Conservation (phyloP, 73 alveolate genomes). For the Paramecium octaurelia region DNA sequence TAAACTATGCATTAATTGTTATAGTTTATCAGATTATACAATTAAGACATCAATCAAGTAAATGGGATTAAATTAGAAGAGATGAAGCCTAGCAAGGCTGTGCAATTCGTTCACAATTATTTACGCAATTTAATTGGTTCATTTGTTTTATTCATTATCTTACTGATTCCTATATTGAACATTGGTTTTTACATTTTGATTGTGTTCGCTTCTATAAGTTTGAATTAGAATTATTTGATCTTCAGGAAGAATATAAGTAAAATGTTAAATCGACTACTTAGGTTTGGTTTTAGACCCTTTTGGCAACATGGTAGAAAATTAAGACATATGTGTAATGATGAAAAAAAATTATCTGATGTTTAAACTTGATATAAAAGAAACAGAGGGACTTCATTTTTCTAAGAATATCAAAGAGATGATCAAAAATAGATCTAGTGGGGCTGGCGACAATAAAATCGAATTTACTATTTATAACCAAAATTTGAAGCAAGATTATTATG, state of each 20-base stretch:
- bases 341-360: neutral
- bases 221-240: neutral
- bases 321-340: neutral
- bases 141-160: neutral
- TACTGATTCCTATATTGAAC: neutral
- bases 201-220: neutral
- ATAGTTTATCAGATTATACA: neutral
- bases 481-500: neutral
- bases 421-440: neutral
- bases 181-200: neutral
- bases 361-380: neutral
- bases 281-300: neutral
- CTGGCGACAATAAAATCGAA: neutral
- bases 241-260: neutral
- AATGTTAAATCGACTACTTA: neutral
- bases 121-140: neutral
- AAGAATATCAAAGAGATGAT: neutral
- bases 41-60: neutral
- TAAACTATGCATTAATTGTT: neutral
- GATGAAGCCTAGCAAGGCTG: neutral
- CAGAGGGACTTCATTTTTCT: neutral
- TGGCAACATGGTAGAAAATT: neutral
- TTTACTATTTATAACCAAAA: neutral
- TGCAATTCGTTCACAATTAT: neutral
- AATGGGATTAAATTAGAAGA: neutral